phyloP scores from a whole-genome alignment of 2,329 filamentous ascomycete species.

The Penicillium hordei region DNA sequence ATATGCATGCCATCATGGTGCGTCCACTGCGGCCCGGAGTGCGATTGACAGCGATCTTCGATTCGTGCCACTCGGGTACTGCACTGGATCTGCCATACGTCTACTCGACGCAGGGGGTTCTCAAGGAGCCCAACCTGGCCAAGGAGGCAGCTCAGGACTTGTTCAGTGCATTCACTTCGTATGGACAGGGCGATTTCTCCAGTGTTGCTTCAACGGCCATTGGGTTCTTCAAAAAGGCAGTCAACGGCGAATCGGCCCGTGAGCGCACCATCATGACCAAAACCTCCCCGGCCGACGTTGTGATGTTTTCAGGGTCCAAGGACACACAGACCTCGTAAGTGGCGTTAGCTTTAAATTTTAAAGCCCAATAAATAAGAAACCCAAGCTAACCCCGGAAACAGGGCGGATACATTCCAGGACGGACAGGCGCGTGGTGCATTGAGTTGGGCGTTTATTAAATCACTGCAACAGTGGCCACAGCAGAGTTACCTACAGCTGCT shows the following conservation, averaged over 20 bases:
- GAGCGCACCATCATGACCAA: conserved; percentile 81
- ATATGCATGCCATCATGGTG: conserved; percentile 77
- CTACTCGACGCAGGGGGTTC: conserved; percentile 64
- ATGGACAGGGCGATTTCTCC: conserved; percentile 77
- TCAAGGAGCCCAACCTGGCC: conserved; percentile 67
- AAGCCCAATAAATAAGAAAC: neutral
- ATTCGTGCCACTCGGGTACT: conserved; percentile 67
- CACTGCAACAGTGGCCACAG: conserved; percentile 83
- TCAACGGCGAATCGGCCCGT: conserved; percentile 72
- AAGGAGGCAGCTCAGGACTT: conserved; percentile 66
- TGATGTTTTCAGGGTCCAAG: conserved; percentile 97
- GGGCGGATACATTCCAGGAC: conserved; percentile 85
- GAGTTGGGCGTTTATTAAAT: conserved; percentile 93
- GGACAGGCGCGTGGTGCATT: conserved; percentile 92
- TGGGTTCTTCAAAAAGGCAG: conserved; percentile 83
- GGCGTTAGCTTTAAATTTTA: neutral
- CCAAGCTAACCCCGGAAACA: conserved; percentile 37
- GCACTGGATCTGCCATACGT: conserved; percentile 68
- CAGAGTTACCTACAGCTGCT: conserved; percentile 94
- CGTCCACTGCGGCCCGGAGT: conserved; percentile 78
- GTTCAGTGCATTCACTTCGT: conserved; percentile 67
- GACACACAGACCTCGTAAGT: conserved; percentile 73
- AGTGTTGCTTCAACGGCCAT: conserved; percentile 79
- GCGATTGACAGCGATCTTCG: conserved; percentile 69
- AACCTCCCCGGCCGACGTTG: conserved; percentile 90